Conservation (phyloP, 768 basidiomycete genomes). For the Boletellus sp. region DNA sequence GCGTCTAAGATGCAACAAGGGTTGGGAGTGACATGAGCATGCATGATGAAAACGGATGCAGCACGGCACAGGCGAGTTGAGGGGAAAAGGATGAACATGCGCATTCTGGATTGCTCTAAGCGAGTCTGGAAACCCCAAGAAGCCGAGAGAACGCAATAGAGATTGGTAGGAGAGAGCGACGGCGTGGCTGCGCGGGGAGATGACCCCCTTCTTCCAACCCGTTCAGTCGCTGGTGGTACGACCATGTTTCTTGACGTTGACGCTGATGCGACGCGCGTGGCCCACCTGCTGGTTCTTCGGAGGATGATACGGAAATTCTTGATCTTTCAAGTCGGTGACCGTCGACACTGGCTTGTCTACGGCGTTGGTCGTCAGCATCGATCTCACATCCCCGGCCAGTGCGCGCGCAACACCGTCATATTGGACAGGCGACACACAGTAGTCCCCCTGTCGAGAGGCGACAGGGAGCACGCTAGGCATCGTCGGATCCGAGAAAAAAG, state of each 20-base stretch:
- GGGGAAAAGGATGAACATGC: background rate
- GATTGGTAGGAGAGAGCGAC: background rate
- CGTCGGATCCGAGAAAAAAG: slow-evolving; percentile 19
- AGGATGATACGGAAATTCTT: slow-evolving; percentile 33
- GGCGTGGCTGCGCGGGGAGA: background rate
- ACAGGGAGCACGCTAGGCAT: slow-evolving; percentile 10
- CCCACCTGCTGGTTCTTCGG: slow-evolving; percentile 32
- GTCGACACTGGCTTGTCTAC: background rate
- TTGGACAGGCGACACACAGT: slow-evolving; percentile 1
- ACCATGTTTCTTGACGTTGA: slow-evolving; percentile 31
- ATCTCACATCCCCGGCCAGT: background rate
- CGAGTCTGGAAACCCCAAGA: background rate
- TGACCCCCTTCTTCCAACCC: background rate
- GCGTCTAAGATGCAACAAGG: too few relatives aligned
- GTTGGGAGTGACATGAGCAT: too few relatives aligned
- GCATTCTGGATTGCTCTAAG: background rate
- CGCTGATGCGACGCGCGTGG: slow-evolving; percentile 39
- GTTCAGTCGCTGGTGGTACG: slow-evolving; percentile 12
- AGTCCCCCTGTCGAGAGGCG: slow-evolving; percentile 6
- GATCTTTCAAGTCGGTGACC: background rate
- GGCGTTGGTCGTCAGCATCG: background rate
- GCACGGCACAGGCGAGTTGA: background rate
- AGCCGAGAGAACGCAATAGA: too few relatives aligned
- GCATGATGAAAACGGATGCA: too few relatives aligned
- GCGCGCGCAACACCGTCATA: background rate